These are phyloP conservation scores for Penicillium olsonii DNA, from an alignment of 2,329 filamentous ascomycete species.

Conservation along the genomic window DNA sequence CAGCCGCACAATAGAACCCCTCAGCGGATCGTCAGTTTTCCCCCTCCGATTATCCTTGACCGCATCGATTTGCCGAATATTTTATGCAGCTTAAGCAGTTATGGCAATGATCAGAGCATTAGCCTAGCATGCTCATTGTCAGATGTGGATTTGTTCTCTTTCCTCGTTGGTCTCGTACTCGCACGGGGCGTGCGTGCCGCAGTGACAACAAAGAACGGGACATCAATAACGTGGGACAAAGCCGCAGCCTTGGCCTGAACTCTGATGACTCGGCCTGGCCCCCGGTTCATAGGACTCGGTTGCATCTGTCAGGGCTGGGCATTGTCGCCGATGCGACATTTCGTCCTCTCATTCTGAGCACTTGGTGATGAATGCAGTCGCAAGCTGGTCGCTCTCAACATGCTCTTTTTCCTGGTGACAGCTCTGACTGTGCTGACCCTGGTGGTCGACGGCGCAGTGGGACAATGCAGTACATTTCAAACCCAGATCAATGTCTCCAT, in stretches of 20 bases:
- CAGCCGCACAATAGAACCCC: constrained; percentile 7
- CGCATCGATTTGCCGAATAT: background rate
- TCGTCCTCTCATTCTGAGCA: background rate
- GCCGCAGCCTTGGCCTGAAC: background rate
- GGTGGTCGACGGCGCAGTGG: constrained; percentile 1
- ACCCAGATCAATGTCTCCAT: constrained; percentile 17
- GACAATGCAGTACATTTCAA: constrained; percentile 3
- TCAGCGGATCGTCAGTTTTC: constrained; percentile 4
- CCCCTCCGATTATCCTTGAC: background rate
- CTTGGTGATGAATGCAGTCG: background rate
- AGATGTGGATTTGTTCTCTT: background rate
- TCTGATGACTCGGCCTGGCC: background rate
- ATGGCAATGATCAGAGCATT: background rate
- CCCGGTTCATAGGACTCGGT: background rate
- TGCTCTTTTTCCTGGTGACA: background rate
- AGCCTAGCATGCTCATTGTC: background rate
- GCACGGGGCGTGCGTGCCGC: constrained; percentile 1
- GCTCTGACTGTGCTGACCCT: background rate
- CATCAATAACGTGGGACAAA: constrained; percentile 7
- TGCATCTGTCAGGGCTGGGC: too few relatives aligned
- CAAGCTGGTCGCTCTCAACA: background rate
- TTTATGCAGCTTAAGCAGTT: background rate
- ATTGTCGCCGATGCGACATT: background rate
- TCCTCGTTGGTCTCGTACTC: background rate
- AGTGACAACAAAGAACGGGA: constrained; percentile 5